Evolutionary conservation across 1,139 yeast species (phyloP).

Genomic region (Wickerhamiella infanticola): DNA sequence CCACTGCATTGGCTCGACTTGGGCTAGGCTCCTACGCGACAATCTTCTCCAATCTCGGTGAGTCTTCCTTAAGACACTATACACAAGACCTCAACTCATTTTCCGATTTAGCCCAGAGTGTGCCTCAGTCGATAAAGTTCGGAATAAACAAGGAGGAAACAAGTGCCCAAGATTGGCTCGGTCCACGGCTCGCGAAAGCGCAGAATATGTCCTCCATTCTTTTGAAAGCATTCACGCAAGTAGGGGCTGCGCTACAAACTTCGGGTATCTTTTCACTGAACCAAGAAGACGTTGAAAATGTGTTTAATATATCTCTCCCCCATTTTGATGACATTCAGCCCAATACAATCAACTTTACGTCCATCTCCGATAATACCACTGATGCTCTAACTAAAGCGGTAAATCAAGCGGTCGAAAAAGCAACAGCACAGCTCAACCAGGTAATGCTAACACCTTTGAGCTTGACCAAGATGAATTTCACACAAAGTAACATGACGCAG

Average conservation of each 20-base stretch:
- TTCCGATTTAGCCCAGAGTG: not conserved
- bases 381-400: too few relatives aligned
- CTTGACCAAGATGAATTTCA: too few relatives aligned
- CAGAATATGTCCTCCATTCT: conserved; percentile 8
- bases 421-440: too few relatives aligned
- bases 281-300: not conserved
- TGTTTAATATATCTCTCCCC: not conserved
- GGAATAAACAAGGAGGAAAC: not conserved
- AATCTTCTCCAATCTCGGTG: too few relatives aligned
- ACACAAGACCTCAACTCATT: too few relatives aligned
- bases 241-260: conserved; percentile 7
- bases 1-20: too few relatives aligned
- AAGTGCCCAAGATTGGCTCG: not conserved
- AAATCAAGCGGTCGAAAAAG: too few relatives aligned
- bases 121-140: not conserved
- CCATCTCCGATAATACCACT: not conserved
- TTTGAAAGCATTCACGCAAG: conserved; percentile 9
- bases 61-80: too few relatives aligned
- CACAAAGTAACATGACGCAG: too few relatives aligned
- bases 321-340: not conserved
- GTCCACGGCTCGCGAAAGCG: conserved; percentile 1
- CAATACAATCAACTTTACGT: not conserved
- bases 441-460: too few relatives aligned
- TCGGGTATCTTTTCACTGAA: not conserved
- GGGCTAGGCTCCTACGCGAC: too few relatives aligned